phyloP scores from a whole-genome alignment of 805 yeast species.

The Candida tibetensis region DNA sequence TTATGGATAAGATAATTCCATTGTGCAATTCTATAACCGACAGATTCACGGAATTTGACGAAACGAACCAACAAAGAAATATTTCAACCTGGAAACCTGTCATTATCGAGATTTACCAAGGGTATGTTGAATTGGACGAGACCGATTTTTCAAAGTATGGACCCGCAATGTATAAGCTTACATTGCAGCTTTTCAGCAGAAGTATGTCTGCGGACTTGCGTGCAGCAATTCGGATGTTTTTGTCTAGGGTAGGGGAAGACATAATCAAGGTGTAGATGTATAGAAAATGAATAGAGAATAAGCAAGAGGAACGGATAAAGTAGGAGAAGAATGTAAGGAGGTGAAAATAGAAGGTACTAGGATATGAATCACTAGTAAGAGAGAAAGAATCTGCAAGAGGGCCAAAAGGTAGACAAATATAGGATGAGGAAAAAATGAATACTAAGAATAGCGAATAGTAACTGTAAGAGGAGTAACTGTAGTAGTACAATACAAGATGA shows the following conservation, averaged over 20 bases:
- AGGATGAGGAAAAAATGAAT: too few relatives aligned
- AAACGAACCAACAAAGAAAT: conserved; percentile 73
- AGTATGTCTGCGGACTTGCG: conserved; percentile 61
- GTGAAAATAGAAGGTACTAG: too few relatives aligned
- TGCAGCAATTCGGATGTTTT: conserved; percentile 56
- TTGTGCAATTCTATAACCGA: conserved; percentile 69
- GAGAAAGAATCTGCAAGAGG: too few relatives aligned
- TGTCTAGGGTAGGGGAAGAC: conserved; percentile 49
- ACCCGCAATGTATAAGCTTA: conserved; percentile 58
- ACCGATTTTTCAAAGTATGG: conserved; percentile 61
- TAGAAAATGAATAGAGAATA: too few relatives aligned
- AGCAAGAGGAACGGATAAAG: too few relatives aligned
- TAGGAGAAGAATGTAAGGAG: conserved; percentile 1
- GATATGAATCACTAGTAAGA: too few relatives aligned
- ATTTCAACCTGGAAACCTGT: conserved; percentile 90
- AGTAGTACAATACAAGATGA: too few relatives aligned
- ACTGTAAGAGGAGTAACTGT: too few relatives aligned
- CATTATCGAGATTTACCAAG: conserved; percentile 81
- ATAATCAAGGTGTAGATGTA: conserved; percentile 20
- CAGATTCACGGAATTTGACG: conserved; percentile 71
- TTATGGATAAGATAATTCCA: conserved; percentile 57
- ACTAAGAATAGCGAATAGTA: too few relatives aligned
- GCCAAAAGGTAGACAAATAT: too few relatives aligned
- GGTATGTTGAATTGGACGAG: conserved; percentile 73
- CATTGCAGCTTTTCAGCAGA: conserved; percentile 58